Base-by-base conservation (phyloP, 2,329 filamentous ascomycete genomes). In the Fusarium sulawesiense region DNA sequence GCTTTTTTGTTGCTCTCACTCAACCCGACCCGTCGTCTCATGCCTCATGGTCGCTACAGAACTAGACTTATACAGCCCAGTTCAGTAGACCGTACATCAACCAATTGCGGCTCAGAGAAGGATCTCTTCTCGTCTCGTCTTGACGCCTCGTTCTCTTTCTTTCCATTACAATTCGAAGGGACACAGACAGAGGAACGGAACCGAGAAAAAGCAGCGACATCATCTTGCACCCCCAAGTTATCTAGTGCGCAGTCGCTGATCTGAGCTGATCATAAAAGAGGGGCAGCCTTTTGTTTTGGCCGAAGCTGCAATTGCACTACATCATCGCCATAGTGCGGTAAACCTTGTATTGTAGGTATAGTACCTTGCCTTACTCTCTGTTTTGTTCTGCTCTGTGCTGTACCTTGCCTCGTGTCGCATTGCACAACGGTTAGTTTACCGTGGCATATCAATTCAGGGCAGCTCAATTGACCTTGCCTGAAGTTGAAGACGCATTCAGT, bases 261-360 rank as follows among this genome's bases (percentile, higher is more conserved):
- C 62, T 56, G 56, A 70, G 69, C 66, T 63, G 54, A 62, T 70
- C 65, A 55, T 64, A 59, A 72, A 72, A 72, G 69, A 72, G 69
- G 69, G 68, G 68, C 68, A 58, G 25, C 53, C 53, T 56, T 71
- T 57, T 42, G 29, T 62, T 64, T 68, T 56, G 60, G 51, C 37
- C 60, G 65, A 48, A 70, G 65, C 64, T 71, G 59, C 48, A 66
- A 49, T 54, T 67, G 48, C 54, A 66, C 64, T 71, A 66, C 68
- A 71, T 71, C 64, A 71, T 71, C 60, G 57, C 40, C 30, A 27
- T 48, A 51, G 49, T 50, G 60, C 61, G 60, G 60, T 69, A 65
- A 71, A 71, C 68, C 68, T 72, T 71, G 68, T 72, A 53, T 37
- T 44, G 49, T 34, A 61, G 41, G 44, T 49, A 49, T 32, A 20